Conservation (phyloP, 805 yeast genomes). For the Suhomyces sp. region DNA sequence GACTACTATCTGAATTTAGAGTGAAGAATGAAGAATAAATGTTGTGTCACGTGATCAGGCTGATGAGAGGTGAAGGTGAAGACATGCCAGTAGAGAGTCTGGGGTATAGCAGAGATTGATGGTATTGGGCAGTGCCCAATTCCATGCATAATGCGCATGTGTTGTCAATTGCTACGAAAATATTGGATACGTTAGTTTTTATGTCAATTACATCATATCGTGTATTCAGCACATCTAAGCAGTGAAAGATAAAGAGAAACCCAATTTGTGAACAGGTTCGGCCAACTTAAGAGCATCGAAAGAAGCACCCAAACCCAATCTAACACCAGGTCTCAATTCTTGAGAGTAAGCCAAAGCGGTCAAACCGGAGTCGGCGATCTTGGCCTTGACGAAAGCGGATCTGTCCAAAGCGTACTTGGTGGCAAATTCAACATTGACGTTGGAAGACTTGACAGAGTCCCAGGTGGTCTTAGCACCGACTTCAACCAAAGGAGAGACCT, state of each 20-base stretch:
- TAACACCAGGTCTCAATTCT: constrained; percentile 92
- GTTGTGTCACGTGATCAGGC: neutral
- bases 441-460: constrained; percentile 79
- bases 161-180: neutral
- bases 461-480: constrained; percentile 98
- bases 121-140: too few species aligned
- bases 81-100: too few species aligned
- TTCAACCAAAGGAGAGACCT: constrained; percentile 85
- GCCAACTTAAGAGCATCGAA: constrained; percentile 92
- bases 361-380: constrained; percentile 93
- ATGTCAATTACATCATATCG: neutral
- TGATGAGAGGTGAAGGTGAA: neutral
- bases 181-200: neutral
- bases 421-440: constrained; percentile 92
- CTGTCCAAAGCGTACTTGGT: constrained; percentile 89
- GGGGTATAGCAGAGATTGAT: too few species aligned
- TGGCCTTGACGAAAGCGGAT: constrained; percentile 90
- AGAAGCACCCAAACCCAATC: constrained; percentile 94
- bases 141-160: neutral
- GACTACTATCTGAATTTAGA: neutral
- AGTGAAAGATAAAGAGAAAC: constrained; percentile 89
- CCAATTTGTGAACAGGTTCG: constrained; percentile 97
- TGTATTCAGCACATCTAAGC: constrained; percentile 50
- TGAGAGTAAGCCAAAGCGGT: constrained; percentile 94
- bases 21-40: neutral